Percentiles rank a stretch among this genome's conserved stretches.
Evolutionary conservation across 225 moss, liverwort and hornwort genomes (phyloP).

Genomic region (Pleurozium schreberi): DNA sequence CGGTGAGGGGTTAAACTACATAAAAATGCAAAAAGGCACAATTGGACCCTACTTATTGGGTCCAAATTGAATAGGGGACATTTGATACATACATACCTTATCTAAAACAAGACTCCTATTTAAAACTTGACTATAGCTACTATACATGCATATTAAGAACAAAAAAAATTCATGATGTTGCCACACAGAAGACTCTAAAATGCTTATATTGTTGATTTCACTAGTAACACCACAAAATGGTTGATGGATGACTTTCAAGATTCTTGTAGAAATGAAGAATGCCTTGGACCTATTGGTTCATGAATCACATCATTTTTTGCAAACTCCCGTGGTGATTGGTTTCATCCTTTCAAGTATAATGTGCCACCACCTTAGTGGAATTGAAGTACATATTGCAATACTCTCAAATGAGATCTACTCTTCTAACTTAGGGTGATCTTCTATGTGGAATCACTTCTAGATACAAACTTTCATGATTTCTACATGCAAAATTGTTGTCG

Average conservation of each 20-base stretch:
- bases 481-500: neutral
- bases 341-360: rapidly evolving
- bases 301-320: neutral
- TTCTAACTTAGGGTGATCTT: neutral
- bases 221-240: rapidly evolving
- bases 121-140: neutral
- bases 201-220: neutral
- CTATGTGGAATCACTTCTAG: rapidly evolving
- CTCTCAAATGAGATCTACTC: neutral
- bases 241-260: neutral
- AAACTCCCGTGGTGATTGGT: neutral
- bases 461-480: neutral
- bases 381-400: too few species aligned
- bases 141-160: neutral
- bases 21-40: neutral
- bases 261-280: neutral
- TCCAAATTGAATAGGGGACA: too few species aligned
- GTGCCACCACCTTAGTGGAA: too few species aligned
- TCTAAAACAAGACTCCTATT: neutral
- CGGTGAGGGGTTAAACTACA: too few species aligned
- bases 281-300: neutral
- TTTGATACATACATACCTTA: rapidly evolving
- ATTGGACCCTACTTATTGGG: too few species aligned
- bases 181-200: neutral
- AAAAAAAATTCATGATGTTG: neutral